Evolutionary conservation across 139 green algal genomes (phyloP).

Genomic region (Axilococcus clingmanii): DNA sequence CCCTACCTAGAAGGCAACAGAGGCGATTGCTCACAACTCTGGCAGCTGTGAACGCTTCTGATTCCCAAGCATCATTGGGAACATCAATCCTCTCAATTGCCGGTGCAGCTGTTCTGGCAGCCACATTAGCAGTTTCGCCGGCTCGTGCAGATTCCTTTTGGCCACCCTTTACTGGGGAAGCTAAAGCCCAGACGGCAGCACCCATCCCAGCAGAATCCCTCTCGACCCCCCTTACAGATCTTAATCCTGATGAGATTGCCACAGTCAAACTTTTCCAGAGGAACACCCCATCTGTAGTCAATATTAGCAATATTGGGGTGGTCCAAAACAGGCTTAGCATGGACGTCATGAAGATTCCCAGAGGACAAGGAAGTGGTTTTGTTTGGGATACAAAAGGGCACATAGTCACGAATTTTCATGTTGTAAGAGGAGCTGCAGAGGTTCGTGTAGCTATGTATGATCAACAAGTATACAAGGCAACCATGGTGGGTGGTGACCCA

Average conservation of each 20-base stretch:
- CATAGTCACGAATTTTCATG: constrained; percentile 68
- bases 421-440: constrained; percentile 38
- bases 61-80: no score
- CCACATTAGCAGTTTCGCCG: background rate
- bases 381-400: constrained; percentile 63
- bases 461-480: constrained; percentile 34
- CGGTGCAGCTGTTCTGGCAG: background rate
- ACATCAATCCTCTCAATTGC: no score
- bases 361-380: constrained; percentile 56
- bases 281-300: constrained; percentile 51
- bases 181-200: background rate
- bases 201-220: constrained; percentile 24
- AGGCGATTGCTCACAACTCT: no score
- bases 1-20: no score
- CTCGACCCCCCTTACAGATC: constrained; percentile 10
- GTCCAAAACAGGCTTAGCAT: constrained; percentile 15
- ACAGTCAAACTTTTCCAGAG: constrained; percentile 40
- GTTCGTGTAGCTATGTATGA: constrained; percentile 35
- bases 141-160: background rate
- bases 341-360: constrained; percentile 36
- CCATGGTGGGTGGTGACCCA: constrained; percentile 37
- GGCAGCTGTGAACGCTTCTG: no score
- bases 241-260: constrained; percentile 31
- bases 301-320: constrained; percentile 44
- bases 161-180: background rate